Evolutionary conservation across 2,329 filamentous ascomycete genomes (phyloP).

Genomic region (Lachnellula subtilissima): DNA sequence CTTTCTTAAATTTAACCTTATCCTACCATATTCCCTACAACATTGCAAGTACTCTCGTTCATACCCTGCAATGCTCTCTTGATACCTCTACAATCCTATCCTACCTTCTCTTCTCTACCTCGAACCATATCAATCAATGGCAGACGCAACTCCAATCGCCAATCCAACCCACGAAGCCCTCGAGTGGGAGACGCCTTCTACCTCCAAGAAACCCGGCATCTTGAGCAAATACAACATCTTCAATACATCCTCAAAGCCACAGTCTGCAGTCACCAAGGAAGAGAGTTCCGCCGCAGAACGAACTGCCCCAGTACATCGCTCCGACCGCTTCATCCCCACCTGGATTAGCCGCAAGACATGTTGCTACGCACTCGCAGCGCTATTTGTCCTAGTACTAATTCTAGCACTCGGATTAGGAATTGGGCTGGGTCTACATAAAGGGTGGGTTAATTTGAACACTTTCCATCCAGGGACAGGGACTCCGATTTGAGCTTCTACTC

Average conservation of each 20-base stretch:
- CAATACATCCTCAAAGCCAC: not conserved
- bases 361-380: constrained; percentile 8
- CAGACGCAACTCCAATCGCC: not conserved
- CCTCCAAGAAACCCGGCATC: constrained; percentile 12
- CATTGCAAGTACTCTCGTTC: not conserved
- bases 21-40: too few species aligned
- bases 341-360: constrained; percentile 11
- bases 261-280: not conserved
- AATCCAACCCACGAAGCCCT: constrained; percentile 17
- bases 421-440: constrained; percentile 17
- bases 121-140: not conserved
- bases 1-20: too few species aligned
- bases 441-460: constrained; percentile 18
- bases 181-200: constrained; percentile 23
- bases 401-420: constrained; percentile 34
- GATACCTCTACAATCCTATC: not conserved
- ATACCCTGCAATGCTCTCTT: not conserved
- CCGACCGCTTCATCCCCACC: not conserved
- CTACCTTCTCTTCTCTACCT: not conserved
- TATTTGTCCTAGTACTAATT: constrained; percentile 30
- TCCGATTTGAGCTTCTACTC: constrained; percentile 1
- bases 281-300: not conserved
- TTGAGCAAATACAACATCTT: constrained; percentile 8
- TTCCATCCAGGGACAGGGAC: constrained; percentile 12
- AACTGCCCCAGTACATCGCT: too few species aligned